Evolutionary conservation across 768 basidiomycete genomes (phyloP).

Genomic region (Kwoniella mangroviensis): DNA sequence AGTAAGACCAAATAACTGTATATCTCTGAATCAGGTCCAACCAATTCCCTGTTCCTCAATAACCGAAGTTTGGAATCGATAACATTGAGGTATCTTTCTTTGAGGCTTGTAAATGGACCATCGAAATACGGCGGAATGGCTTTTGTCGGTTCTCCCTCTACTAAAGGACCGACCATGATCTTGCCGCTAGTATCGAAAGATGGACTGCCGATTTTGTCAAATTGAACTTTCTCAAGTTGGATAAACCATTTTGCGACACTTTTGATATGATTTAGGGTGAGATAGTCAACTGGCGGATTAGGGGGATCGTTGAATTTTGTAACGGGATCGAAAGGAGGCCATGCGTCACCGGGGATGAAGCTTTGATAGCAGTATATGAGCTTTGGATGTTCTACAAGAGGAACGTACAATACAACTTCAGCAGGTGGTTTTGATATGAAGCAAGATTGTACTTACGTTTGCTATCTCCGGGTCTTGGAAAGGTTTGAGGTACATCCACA

Average conservation of each 20-base stretch:
- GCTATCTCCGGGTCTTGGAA: slow-evolving; percentile 2
- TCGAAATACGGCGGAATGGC: slow-evolving; percentile 8
- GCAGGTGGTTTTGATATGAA: not conserved
- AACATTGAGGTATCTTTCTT: slow-evolving; percentile 8
- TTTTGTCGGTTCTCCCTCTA: not conserved
- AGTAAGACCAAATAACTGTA: not conserved
- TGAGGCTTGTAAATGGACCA: slow-evolving; percentile 11
- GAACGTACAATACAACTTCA: too few species aligned
- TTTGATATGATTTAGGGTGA: not conserved
- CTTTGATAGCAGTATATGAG: slow-evolving; percentile 17
- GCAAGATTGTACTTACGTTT: not conserved
- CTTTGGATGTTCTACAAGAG: slow-evolving; percentile 1
- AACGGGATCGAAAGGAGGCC: not conserved
- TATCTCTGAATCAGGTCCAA: not conserved
- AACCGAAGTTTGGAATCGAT: not conserved
- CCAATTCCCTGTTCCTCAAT: not conserved
- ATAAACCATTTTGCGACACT: slow-evolving; percentile 4
- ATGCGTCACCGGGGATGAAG: not conserved
- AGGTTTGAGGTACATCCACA: not conserved
- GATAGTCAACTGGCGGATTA: too few species aligned
- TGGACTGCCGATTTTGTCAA: slow-evolving; percentile 12
- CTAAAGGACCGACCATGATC: slow-evolving; percentile 8
- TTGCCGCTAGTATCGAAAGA: not conserved
- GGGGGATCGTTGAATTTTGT: not conserved
- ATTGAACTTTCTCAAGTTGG: not conserved